phyloP scores from a whole-genome alignment of 208 protist species.

The Wallacemonas sp. region DNA sequence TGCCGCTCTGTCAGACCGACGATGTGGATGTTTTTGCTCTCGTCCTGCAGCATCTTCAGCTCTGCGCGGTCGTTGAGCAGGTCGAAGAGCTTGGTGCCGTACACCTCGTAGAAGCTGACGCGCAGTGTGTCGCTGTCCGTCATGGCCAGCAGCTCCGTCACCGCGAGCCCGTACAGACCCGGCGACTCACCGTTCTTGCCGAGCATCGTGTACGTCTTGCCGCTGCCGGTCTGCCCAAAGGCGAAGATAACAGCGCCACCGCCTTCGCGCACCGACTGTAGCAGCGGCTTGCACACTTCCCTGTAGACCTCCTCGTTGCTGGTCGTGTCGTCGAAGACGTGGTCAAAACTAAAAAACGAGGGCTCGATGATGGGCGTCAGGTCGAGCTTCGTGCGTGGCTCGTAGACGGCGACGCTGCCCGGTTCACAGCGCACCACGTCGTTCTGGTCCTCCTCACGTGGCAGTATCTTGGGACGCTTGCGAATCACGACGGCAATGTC shows the following conservation, averaged over 20 bases:
- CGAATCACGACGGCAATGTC: conserved; percentile 77
- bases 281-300: conserved; percentile 59
- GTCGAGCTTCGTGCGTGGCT: conserved; percentile 91
- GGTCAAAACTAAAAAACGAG: conserved; percentile 70
- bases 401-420: conserved; percentile 60
- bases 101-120: conserved; percentile 95
- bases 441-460: conserved; percentile 56
- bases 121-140: conserved; percentile 35
- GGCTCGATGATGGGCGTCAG: conserved; percentile 92
- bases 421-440: conserved; percentile 75
- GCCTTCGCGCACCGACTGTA: conserved; percentile 60
- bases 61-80: conserved; percentile 87
- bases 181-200: conserved; percentile 38
- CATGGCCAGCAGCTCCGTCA: conserved; percentile 88
- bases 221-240: conserved; percentile 96
- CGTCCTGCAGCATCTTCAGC: conserved; percentile 92
- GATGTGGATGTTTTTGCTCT: conserved; percentile 89
- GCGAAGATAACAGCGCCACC: conserved; percentile 87
- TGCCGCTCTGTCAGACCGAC: conserved; percentile 83
- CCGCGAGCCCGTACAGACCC: conserved; percentile 92
- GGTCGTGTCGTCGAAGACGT: conserved; percentile 68
- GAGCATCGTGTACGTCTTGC: conserved; percentile 93
- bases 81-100: conserved; percentile 93
- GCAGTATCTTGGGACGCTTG: conserved; percentile 68
- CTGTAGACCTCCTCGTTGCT: conserved; percentile 68